phyloP scores from a whole-genome alignment of 179 eudicot genomes.

The Beta corolliflora region DNA sequence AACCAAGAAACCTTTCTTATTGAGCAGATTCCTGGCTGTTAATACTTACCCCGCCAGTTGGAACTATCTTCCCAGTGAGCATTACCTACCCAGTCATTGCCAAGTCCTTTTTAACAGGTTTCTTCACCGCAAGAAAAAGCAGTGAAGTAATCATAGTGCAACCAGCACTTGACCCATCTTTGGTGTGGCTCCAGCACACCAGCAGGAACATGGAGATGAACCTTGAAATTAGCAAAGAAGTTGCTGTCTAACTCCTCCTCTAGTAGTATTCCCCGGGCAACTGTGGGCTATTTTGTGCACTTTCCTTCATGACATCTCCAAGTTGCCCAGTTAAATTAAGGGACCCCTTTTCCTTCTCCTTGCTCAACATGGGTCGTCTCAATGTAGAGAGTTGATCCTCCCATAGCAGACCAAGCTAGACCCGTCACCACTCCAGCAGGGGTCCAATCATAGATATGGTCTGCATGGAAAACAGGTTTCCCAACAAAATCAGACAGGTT shows the following conservation, averaged over 20 bases:
- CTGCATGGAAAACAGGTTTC: constrained; percentile 97
- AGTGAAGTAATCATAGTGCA: constrained; percentile 97
- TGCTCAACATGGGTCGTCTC: constrained; percentile 76
- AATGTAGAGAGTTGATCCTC: constrained; percentile 90
- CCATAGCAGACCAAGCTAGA: constrained; percentile 99
- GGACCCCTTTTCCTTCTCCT: constrained; percentile 90
- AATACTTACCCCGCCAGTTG: constrained; percentile 97
- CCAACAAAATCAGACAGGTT: constrained; percentile 91
- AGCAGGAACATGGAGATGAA: constrained; percentile 99
- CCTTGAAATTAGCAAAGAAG: constrained; percentile 73
- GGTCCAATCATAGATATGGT: constrained; percentile 86
- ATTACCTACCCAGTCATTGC: constrained; percentile 99
- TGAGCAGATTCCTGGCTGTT: background rate
- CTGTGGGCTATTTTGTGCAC: constrained; percentile 97
- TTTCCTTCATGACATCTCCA: constrained; percentile 99
- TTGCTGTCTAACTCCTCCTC: constrained; percentile 60
- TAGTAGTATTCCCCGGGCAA: constrained; percentile 65
- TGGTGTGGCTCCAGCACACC: constrained; percentile 96
- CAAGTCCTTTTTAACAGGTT: constrained; percentile 79
- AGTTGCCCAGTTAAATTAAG: constrained; percentile 92
- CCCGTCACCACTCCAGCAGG: constrained; percentile 98
- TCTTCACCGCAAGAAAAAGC: constrained; percentile 80
- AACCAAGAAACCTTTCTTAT: background rate
- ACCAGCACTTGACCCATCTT: constrained; percentile 99
- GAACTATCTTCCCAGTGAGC: constrained; percentile 86